Evolutionary conservation across 176 grass and related monocot species (phyloP).

Genomic region (Musa schizocarpa): DNA sequence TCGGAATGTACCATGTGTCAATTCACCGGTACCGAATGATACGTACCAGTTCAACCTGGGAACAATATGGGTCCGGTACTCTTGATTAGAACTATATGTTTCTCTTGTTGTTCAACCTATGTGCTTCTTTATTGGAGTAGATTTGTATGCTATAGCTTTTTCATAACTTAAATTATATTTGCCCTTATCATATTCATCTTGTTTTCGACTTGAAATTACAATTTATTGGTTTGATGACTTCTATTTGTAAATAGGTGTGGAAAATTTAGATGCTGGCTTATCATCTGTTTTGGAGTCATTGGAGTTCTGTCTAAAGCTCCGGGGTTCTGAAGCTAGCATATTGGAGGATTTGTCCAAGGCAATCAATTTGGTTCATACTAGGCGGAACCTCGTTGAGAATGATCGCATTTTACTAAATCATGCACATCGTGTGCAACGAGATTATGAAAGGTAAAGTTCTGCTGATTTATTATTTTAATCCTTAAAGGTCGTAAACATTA

Average conservation of each 20-base stretch:
- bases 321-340: slow-evolving; percentile 89
- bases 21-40: too few relatives aligned
- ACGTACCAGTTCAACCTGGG: too few relatives aligned
- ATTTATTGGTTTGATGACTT: slow-evolving; percentile 7
- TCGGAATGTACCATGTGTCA: too few relatives aligned
- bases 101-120: too few relatives aligned
- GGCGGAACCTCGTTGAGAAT: slow-evolving; percentile 78
- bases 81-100: too few relatives aligned
- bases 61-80: too few relatives aligned
- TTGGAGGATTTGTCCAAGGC: slow-evolving; percentile 89
- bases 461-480: not conserved
- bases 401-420: slow-evolving; percentile 81
- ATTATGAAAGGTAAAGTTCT: slow-evolving; percentile 78
- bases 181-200: not conserved
- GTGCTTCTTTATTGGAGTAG: too few relatives aligned
- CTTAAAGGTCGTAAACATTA: not conserved
- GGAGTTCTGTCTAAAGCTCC: slow-evolving; percentile 81
- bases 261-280: slow-evolving; percentile 74
- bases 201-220: not conserved
- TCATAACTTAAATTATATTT: not conserved
- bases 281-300: slow-evolving; percentile 75
- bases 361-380: slow-evolving; percentile 68
- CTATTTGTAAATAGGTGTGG: slow-evolving; percentile 46
- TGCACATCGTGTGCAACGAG: slow-evolving; percentile 77
- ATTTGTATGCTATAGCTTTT: not conserved